Percentiles rank a stretch among this genome's conserved stretches.
phyloP scores from a whole-genome alignment of 1,284 basidiomycete genomes.

The Ustilago xerochloae region DNA sequence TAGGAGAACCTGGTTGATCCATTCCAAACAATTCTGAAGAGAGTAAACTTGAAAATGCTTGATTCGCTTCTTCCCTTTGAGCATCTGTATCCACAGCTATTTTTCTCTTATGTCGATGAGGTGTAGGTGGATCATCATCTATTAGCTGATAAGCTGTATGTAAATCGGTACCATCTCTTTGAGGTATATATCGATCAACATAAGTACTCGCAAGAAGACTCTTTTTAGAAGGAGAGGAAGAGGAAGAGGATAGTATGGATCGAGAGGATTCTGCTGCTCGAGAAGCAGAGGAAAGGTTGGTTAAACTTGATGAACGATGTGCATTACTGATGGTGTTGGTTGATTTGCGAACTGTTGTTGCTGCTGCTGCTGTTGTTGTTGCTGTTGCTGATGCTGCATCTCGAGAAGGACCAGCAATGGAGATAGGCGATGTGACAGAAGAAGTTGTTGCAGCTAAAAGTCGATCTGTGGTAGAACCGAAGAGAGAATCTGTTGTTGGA shows the following conservation, averaged over 20 bases:
- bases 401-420: conserved; percentile 33
- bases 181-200: conserved; percentile 71
- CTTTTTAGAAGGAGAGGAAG: conserved; percentile 25
- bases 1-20: conserved; percentile 35
- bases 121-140: conserved; percentile 66
- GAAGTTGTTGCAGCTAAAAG: conserved; percentile 25
- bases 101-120: conserved; percentile 59
- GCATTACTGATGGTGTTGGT: conserved; percentile 3
- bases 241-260: conserved; percentile 19
- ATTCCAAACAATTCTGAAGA: conserved; percentile 72
- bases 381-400: conserved; percentile 16
- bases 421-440: conserved; percentile 18
- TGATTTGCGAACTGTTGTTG: too few species aligned
- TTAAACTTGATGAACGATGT: conserved; percentile 48
- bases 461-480: conserved; percentile 30
- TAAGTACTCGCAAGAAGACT: conserved; percentile 36
- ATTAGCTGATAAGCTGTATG: conserved; percentile 72
- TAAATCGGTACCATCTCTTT: conserved; percentile 71
- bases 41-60: conserved; percentile 72
- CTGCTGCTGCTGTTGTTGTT: too few species aligned
- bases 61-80: conserved; percentile 69
- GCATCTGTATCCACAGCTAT: conserved; percentile 59
- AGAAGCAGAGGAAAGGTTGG: conserved; percentile 24
- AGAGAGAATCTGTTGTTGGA: conserved; percentile 25
- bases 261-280: conserved; percentile 36